Conservation (phyloP, 768 basidiomycete genomes). For the Vararia minispora region DNA sequence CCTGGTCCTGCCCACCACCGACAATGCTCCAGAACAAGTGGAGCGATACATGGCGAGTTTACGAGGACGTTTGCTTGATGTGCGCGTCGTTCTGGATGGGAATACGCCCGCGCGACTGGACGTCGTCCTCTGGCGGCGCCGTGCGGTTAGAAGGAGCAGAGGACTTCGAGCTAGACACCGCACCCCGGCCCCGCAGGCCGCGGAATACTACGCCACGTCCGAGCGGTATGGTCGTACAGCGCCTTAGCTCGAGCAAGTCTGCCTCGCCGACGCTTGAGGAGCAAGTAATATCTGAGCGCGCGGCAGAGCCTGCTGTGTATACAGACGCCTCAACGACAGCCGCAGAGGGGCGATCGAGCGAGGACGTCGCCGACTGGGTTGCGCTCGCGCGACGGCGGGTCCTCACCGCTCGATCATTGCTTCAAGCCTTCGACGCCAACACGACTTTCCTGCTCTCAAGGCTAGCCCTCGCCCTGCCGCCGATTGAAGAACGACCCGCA, state of each 20-base stretch:
- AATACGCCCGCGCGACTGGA: slow-evolving; percentile 45
- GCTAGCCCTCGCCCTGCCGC: slow-evolving; percentile 19
- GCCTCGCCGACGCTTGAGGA: background rate
- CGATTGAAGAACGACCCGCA: slow-evolving; percentile 8
- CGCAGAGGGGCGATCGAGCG: slow-evolving; percentile 24
- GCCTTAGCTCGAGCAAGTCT: background rate
- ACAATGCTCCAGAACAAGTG: slow-evolving; percentile 27
- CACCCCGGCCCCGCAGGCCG: slow-evolving; percentile 60
- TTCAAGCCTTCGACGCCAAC: slow-evolving; percentile 58
- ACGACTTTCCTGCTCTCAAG: slow-evolving; percentile 46
- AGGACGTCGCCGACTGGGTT: slow-evolving; percentile 35
- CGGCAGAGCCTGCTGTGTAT: slow-evolving; percentile 16
- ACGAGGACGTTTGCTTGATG: slow-evolving; percentile 76
- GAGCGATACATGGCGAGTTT: slow-evolving; percentile 72
- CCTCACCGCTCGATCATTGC: slow-evolving; percentile 36
- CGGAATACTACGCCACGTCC: slow-evolving; percentile 18
- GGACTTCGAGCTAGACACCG: slow-evolving; percentile 31
- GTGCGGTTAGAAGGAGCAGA: slow-evolving; percentile 59
- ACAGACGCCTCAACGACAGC: slow-evolving; percentile 5
- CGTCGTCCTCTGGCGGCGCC: slow-evolving; percentile 39
- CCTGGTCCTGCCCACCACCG: slow-evolving; percentile 3
- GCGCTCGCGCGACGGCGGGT: slow-evolving; percentile 20
- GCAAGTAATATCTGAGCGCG: background rate
- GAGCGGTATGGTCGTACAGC: slow-evolving; percentile 23
- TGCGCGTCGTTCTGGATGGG: slow-evolving; percentile 81